phyloP scores from a whole-genome alignment of 2,329 filamentous ascomycete genomes.

The Didymella exigua region DNA sequence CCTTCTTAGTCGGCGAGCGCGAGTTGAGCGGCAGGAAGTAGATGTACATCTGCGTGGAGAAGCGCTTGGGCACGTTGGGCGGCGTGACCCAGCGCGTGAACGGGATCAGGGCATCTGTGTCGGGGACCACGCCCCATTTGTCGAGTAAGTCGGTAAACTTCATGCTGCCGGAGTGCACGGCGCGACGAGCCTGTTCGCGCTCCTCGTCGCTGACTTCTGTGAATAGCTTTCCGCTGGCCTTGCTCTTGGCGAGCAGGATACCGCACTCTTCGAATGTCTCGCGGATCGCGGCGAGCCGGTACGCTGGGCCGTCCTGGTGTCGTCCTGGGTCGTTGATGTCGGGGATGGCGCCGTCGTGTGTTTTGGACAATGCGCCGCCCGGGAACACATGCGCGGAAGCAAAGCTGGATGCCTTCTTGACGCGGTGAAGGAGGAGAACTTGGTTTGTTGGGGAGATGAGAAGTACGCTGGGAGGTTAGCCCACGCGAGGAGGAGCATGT shows the following conservation, averaged over 20 bases:
- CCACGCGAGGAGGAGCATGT: neutral
- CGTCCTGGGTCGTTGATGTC: conserved; percentile 57
- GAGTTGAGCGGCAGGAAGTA: conserved; percentile 75
- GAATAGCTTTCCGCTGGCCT: conserved; percentile 61
- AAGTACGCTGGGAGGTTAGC: conserved; percentile 65
- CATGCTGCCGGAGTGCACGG: conserved; percentile 69
- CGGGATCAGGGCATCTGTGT: conserved; percentile 72
- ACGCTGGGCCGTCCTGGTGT: conserved; percentile 74
- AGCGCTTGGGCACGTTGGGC: conserved; percentile 71
- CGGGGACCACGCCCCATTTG: conserved; percentile 63
- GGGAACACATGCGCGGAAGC: conserved; percentile 95
- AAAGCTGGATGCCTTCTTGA: conserved; percentile 81
- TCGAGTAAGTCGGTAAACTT: conserved; percentile 71
- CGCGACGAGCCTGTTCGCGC: conserved; percentile 68
- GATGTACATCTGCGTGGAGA: conserved; percentile 96
- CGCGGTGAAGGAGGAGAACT: conserved; percentile 84
- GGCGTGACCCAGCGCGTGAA: conserved; percentile 96
- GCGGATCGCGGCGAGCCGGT: conserved; percentile 81
- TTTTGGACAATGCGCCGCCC: conserved; percentile 79
- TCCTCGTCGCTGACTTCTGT: conserved; percentile 62
- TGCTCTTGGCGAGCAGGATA: conserved; percentile 72
- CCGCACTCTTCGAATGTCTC: conserved; percentile 97
- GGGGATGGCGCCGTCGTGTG: conserved; percentile 72
- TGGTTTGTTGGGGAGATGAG: conserved; percentile 86
- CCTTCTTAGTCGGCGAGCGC: conserved; percentile 36